Conservation (phyloP, 345 rosid species). For the Salix arbutifolia region DNA sequence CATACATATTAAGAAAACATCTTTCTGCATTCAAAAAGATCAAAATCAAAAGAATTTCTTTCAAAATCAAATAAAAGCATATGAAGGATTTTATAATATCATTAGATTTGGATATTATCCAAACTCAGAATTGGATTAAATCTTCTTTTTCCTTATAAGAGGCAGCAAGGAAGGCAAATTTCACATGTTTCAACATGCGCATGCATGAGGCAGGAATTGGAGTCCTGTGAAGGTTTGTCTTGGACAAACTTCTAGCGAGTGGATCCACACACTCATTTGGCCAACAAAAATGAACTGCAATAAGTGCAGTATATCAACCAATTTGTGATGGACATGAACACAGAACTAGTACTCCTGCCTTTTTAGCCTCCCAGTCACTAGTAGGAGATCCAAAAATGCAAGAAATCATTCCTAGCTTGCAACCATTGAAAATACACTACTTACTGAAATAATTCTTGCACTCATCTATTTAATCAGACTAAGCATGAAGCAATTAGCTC, state of each 20-base stretch:
- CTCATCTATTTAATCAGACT: not conserved
- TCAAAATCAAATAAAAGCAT: not conserved
- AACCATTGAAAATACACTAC: not conserved
- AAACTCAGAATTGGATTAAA: not conserved
- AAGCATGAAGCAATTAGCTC: not conserved
- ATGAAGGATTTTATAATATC: not conserved
- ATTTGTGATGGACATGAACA: not conserved
- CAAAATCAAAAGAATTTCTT: conserved; percentile 3
- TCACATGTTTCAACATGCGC: not conserved
- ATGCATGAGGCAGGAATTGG: not conserved
- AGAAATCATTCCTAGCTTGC: not conserved
- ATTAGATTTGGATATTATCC: not conserved
- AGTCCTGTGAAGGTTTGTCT: not conserved
- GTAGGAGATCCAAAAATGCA: not conserved
- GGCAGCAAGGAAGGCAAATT: not conserved
- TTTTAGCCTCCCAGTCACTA: not conserved
- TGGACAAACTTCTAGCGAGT: not conserved
- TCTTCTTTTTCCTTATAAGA: not conserved
- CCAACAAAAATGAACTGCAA: not conserved
- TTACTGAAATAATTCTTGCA: not conserved
- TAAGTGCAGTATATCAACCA: not conserved
- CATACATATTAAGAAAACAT: conserved; percentile 23
- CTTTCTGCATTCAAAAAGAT: conserved; percentile 22
- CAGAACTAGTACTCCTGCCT: not conserved
- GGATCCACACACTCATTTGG: not conserved